A percentile compares a stretch with the other conserved stretches of the same genome.
These are phyloP conservation scores for Luffa aegyptiaca DNA, from an alignment of 306 rosid genomes.

Conservation along the genomic window DNA sequence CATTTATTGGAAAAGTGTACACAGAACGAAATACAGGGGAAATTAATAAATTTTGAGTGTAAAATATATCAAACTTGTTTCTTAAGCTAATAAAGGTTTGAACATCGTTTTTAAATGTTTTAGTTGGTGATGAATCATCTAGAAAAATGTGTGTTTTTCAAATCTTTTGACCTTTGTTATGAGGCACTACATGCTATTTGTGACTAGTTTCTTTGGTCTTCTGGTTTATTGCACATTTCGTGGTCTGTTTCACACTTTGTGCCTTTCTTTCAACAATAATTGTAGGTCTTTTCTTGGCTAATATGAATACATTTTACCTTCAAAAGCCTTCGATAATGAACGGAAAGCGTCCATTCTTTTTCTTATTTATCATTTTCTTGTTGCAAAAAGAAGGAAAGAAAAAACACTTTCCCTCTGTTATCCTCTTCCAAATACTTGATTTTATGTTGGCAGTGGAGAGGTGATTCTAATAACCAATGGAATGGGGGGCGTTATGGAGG, in stretches of 20 bases:
- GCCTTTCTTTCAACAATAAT: too few species aligned
- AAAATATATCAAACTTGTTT: neutral
- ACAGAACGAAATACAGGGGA: neutral
- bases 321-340: neutral
- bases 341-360: neutral
- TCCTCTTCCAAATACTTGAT: neutral
- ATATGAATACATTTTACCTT: neutral
- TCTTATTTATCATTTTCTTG: neutral
- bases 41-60: neutral
- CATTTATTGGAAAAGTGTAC: neutral
- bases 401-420: too few species aligned
- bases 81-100: neutral
- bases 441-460: constrained; percentile 58
- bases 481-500: constrained; percentile 37
- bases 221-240: neutral
- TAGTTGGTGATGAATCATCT: neutral
- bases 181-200: neutral
- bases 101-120: neutral
- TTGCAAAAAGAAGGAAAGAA: too few species aligned
- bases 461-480: constrained; percentile 51
- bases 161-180: neutral
- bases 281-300: neutral
- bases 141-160: neutral
- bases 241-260: neutral
- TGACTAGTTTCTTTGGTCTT: neutral